Conservation (phyloP, 2,329 filamentous ascomycete species). For the Penicillium fuscoglaucum region DNA sequence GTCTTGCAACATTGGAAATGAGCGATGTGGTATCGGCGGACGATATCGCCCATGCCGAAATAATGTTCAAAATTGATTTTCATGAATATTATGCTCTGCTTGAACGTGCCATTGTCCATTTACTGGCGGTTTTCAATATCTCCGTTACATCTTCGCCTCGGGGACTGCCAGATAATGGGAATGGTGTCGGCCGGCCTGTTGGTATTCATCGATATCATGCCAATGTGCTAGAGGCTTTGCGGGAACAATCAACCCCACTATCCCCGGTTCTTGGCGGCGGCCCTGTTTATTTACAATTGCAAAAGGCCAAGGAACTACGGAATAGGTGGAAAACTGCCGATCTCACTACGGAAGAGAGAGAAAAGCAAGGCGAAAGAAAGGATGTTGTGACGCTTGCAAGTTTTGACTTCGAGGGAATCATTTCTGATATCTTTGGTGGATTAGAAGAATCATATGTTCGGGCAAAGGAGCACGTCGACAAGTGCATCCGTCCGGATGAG, state of each 20-base stretch:
- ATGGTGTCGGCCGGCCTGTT: constrained; percentile 27
- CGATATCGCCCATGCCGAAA: constrained; percentile 50
- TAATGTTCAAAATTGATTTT: constrained; percentile 77
- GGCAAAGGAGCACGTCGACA: constrained; percentile 49
- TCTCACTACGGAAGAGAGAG: constrained; percentile 38
- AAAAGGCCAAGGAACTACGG: constrained; percentile 66
- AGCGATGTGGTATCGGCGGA: constrained; percentile 21
- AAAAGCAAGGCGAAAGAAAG: constrained; percentile 25
- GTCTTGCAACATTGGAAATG: constrained; percentile 47
- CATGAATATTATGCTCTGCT: constrained; percentile 74
- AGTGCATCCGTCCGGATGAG: constrained; percentile 27
- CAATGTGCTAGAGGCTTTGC: constrained; percentile 65
- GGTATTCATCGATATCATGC: constrained; percentile 64
- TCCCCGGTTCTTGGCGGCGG: constrained; percentile 56
- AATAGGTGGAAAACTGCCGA: constrained; percentile 73
- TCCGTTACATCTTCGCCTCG: constrained; percentile 44
- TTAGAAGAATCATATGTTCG: constrained; percentile 60
- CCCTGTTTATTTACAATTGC: constrained; percentile 59
- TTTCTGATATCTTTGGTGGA: constrained; percentile 58
- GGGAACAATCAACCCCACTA: constrained; percentile 59
- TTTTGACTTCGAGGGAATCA: constrained; percentile 63
- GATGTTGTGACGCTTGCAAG: constrained; percentile 51
- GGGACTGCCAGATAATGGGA: constrained; percentile 8
- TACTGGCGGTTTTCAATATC: constrained; percentile 65
- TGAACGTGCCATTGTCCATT: constrained; percentile 67